phyloP scores from a whole-genome alignment of 2,329 filamentous ascomycete genomes.

The Talaromyces piceae region DNA sequence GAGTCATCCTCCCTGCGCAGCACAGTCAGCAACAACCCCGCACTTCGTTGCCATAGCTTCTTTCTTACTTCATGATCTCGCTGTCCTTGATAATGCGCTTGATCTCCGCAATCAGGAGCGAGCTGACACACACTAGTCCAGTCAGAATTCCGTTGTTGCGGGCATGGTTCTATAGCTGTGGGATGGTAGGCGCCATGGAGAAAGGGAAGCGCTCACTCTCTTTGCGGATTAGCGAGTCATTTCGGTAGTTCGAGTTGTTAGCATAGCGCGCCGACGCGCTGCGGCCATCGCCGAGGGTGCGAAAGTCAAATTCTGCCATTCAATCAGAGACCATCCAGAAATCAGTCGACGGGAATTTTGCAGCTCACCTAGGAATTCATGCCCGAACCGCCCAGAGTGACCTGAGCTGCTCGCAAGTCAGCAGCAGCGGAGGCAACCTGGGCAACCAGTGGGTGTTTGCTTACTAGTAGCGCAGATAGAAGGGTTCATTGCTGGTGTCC shows the following conservation, averaged over 20 bases:
- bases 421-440: slow-evolving; percentile 36
- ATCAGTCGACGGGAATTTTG: slow-evolving; percentile 16
- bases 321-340: slow-evolving; percentile 15
- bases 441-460: slow-evolving; percentile 31
- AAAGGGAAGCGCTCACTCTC: slow-evolving; percentile 63
- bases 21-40: slow-evolving; percentile 12
- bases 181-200: slow-evolving; percentile 1
- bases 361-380: slow-evolving; percentile 92
- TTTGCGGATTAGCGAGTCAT: slow-evolving; percentile 97
- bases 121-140: slow-evolving; percentile 82
- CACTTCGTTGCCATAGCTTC: slow-evolving; percentile 17
- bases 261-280: slow-evolving; percentile 94
- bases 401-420: slow-evolving; percentile 64
- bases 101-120: slow-evolving; percentile 83
- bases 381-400: slow-evolving; percentile 92
- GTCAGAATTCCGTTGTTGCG: not conserved
- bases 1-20: slow-evolving; percentile 79
- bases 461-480: slow-evolving; percentile 97
- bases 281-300: slow-evolving; percentile 82
- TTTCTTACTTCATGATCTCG: slow-evolving; percentile 85
- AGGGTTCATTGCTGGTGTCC: slow-evolving; percentile 67
- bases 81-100: slow-evolving; percentile 95
- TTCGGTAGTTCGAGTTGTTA: slow-evolving; percentile 99
- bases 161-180: not conserved
- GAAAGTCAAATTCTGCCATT: slow-evolving; percentile 81